phyloP scores from a whole-genome alignment of 257 asterid species.

The Lantana camara region DNA sequence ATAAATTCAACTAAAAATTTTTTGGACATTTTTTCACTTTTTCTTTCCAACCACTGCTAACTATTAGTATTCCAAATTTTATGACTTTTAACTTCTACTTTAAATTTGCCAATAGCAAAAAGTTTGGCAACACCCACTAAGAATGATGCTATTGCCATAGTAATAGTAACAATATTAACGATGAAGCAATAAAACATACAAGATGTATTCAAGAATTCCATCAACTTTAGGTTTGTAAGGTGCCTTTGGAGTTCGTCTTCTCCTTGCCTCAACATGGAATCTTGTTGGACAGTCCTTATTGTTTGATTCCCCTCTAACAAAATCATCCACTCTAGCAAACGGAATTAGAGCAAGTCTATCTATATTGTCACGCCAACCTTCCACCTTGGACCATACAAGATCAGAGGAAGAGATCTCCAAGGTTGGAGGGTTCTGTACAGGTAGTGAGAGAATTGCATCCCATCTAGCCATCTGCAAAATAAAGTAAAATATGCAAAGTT shows the following conservation, averaged over 20 bases:
- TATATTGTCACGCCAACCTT: constrained; percentile 89
- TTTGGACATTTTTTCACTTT: no score
- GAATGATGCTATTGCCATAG: neutral
- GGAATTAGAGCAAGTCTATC: constrained; percentile 88
- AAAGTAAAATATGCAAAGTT: constrained; percentile 15
- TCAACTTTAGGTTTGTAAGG: constrained; percentile 89
- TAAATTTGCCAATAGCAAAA: no score
- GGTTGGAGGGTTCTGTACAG: constrained; percentile 89
- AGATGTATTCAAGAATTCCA: constrained; percentile 88
- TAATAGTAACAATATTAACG: constrained; percentile 1
- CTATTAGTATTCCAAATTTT: no score
- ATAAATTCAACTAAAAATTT: no score
- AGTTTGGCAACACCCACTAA: neutral
- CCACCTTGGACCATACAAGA: constrained; percentile 93
- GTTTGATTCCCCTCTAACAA: constrained; percentile 88
- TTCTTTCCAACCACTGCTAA: no score
- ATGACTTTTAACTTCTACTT: no score
- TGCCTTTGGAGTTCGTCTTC: constrained; percentile 56
- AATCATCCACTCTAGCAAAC: constrained; percentile 84
- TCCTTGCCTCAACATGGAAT: constrained; percentile 93
- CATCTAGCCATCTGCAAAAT: constrained; percentile 94
- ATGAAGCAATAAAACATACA: constrained; percentile 47
- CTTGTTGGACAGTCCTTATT: constrained; percentile 87
- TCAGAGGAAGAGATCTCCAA: constrained; percentile 81
- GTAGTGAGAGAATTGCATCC: constrained; percentile 93